Evolutionary conservation across 2,329 filamentous ascomycete genomes (phyloP), one percentile per base, ranked within the genome.

Genomic region (Byssoonygena ceratinophila): DNA sequence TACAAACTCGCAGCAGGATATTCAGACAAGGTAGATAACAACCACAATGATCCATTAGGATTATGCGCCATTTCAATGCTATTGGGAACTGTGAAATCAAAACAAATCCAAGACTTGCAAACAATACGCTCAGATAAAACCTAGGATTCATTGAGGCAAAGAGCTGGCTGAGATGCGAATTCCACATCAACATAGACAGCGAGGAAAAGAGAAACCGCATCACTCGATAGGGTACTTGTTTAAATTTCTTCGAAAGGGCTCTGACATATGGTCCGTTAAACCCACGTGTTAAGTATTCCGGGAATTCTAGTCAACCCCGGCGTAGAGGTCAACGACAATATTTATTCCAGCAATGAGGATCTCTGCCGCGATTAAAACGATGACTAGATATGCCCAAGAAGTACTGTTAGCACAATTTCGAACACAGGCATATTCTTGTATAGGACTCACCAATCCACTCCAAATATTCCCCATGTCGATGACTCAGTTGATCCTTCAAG

Each of bases 331-430:
- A 31, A 97, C 92, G 27, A 96, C 79, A 58, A 98, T 97, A 68
- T 97, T 97, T 61, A 97, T 84, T 16, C 81, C 85, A 1, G 90
- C 90, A 45, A 97, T 89, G 6, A 96, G 72, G 57, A 97, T 96
- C 67, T 98, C 92, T 11, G 90, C 90, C 6, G 90, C 91, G 63
- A 98, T 96, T 46, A 98, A 81, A 20, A 97, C 78, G 62, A 98
- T 97, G 40, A 98, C 90, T 89, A 54, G 45, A 48, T 5, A 29
- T 5, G 9, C 25, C 9, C 22, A 12, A 23, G 12, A 34, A 44
- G 8, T 27, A 22, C 25, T 23, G 3, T 36, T 46, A 52, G 43
- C 20, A 52, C 16, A 12, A 37, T 25, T 6, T 14, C 11, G 4
- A 16, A 50, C 12, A 23, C 18, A 23, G n/a, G 23, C n/a, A 51